Percentiles rank a stretch among this genome's conserved stretches.
phyloP scores from a whole-genome alignment of 352 stramenopile species.

The Pythium graminicola region DNA sequence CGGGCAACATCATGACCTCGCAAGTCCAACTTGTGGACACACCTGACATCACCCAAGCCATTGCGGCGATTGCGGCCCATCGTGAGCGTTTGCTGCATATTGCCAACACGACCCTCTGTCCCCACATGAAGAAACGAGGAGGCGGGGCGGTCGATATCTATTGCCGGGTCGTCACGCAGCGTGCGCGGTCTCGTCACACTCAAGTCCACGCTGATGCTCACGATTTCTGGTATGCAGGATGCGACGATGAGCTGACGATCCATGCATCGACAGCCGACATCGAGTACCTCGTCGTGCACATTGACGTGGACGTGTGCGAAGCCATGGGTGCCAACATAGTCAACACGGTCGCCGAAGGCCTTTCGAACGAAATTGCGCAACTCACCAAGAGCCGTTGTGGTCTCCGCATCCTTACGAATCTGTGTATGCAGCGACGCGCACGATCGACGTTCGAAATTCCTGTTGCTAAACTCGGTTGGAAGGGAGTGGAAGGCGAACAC shows the following conservation, averaged over 20 bases:
- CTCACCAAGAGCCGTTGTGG: slow-evolving; percentile 59
- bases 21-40: slow-evolving; percentile 80
- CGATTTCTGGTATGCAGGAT: slow-evolving; percentile 55
- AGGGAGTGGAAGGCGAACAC: slow-evolving; percentile 65
- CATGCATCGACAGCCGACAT: slow-evolving; percentile 24
- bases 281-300: slow-evolving; percentile 74
- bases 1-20: slow-evolving; percentile 83
- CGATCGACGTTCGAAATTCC: slow-evolving; percentile 69
- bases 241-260: slow-evolving; percentile 47
- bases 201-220: slow-evolving; percentile 1
- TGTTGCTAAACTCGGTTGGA: slow-evolving; percentile 66
- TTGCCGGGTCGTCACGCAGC: slow-evolving; percentile 65
- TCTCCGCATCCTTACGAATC: slow-evolving; percentile 85
- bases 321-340: slow-evolving; percentile 88
- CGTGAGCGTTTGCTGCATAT: slow-evolving; percentile 55
- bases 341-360: slow-evolving; percentile 80
- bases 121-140: slow-evolving; percentile 83
- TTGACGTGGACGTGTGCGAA: slow-evolving; percentile 84
- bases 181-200: slow-evolving; percentile 20
- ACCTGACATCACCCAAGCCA: slow-evolving; percentile 45
- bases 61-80: slow-evolving; percentile 43
- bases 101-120: slow-evolving; percentile 70
- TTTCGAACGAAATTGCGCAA: slow-evolving; percentile 63
- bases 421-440: slow-evolving; percentile 78
- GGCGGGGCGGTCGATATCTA: slow-evolving; percentile 77